Base-by-base conservation (phyloP, 2,329 filamentous ascomycete species). In the Teratosphaeria gauchensis region DNA sequence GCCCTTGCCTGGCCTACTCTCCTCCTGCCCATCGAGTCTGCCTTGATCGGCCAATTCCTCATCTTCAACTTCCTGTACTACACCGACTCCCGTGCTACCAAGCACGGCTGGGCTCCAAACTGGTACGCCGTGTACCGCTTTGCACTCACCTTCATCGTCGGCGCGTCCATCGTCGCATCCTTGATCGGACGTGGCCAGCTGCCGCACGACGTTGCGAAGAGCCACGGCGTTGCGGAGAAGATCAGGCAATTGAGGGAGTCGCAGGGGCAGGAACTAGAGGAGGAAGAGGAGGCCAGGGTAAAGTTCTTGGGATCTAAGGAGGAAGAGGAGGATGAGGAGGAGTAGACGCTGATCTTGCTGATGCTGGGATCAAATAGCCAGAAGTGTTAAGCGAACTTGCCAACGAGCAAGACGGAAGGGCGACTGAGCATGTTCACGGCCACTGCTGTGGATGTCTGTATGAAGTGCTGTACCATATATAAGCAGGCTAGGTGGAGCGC, bases 61-160 rank as follows among this genome's bases (percentile, higher is more conserved):
- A 87, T 89, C 42, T 96, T 96, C 74, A 87, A 86, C 58, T 85
- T 85, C 65, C 82, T 96, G 61, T 96, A 96, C 79, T 92, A 92
- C 72, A 85, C 85, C 60, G 92, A 96, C 71, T 80, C 87, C 7
- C 82, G 85, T 31, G 90, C 90, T 14, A 82, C 87, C 8, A 80
- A 82, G 56, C 78, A 80, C 48, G 92, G 91, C 64, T 94, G 89
- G 86, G 86, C 87, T 2, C 92, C 92, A 28, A 71, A 79, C 42
- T 96, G 92, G 92, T 96, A 96, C 73, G 82, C 80, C 60, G 88
- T 86, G 55, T 96, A 96, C 78, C 89, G 92, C 35, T 96, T 96
- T 74, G 86, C 95, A 8, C 80, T 96, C 66, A 96, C 92, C 1
- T 92, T 92, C 72, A 82, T 96, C 61, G 92, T 96, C 31, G 92